Evolutionary conservation across 768 basidiomycete genomes (phyloP).

Genomic region (Infundibulicybe gibba): DNA sequence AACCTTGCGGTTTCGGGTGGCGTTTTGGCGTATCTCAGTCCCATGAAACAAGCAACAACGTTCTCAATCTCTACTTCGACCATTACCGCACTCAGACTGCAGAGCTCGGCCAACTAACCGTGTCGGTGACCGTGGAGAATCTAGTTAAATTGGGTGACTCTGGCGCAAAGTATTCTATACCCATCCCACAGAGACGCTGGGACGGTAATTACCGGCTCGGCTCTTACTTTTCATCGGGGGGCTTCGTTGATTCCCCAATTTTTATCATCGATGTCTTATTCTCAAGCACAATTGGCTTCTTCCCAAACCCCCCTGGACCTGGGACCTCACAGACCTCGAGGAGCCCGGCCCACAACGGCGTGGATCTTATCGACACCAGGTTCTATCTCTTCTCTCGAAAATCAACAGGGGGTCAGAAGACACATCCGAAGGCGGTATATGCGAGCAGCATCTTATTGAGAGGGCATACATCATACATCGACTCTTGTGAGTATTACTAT

Average conservation of each 20-base stretch:
- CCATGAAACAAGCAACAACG: too few species aligned
- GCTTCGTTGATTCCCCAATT: not conserved
- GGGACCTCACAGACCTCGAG: slow-evolving; percentile 8
- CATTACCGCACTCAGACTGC: not conserved
- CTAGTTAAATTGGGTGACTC: not conserved
- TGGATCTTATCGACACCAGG: slow-evolving; percentile 11
- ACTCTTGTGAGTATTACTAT: not conserved
- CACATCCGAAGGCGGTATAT: slow-evolving; percentile 11
- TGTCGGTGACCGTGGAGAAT: not conserved
- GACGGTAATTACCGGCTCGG: not conserved
- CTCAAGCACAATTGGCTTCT: not conserved
- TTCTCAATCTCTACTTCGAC: not conserved
- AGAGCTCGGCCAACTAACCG: not conserved
- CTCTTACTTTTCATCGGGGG: not conserved
- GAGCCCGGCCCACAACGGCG: slow-evolving; percentile 6
- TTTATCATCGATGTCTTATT: not conserved
- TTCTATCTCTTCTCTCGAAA: slow-evolving; percentile 17
- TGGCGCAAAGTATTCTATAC: not conserved
- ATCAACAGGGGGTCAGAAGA: not conserved
- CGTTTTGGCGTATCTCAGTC: not conserved
- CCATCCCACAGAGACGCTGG: not conserved
- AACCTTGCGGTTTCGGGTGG: not conserved
- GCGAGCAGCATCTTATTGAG: slow-evolving; percentile 10
- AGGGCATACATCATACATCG: slow-evolving; percentile 11
- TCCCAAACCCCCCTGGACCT: not conserved